Percentiles rank a stretch among this genome's conserved stretches.
Conservation (phyloP, 352 stramenopile genomes). For the Phytophthora aleatoria region DNA sequence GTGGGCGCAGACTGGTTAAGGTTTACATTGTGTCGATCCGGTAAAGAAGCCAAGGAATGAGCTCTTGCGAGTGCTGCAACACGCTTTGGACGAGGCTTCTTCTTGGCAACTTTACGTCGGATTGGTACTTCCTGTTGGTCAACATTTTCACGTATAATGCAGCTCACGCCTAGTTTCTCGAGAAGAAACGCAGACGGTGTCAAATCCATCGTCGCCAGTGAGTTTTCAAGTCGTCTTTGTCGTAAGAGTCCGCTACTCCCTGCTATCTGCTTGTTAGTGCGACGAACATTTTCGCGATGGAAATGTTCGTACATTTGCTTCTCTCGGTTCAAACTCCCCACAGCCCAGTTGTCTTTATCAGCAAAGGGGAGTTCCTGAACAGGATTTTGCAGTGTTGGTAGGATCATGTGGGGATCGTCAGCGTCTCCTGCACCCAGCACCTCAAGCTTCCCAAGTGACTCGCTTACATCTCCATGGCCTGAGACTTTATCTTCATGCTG, state of each 20-base stretch:
- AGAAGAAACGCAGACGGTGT: constrained; percentile 72
- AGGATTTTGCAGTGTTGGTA: constrained; percentile 49
- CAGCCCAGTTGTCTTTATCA: constrained; percentile 84
- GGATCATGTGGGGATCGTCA: constrained; percentile 25
- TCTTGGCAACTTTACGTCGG: constrained; percentile 33
- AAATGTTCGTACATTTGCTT: constrained; percentile 78
- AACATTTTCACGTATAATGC: constrained; percentile 53
- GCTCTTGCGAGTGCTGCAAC: constrained; percentile 19
- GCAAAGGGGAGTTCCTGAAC: constrained; percentile 58
- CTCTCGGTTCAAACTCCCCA: constrained; percentile 76
- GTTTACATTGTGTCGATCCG: neutral
- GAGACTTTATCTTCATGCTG: neutral
- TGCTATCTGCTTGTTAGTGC: constrained; percentile 50
- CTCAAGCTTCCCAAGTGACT: constrained; percentile 31
- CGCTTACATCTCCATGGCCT: constrained; percentile 23
- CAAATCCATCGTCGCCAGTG: constrained; percentile 51
- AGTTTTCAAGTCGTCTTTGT: constrained; percentile 38
- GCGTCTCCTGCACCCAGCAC: constrained; percentile 19
- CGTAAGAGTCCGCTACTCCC: constrained; percentile 40
- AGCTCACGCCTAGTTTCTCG: constrained; percentile 61
- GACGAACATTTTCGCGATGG: constrained; percentile 67
- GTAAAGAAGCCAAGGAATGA: constrained; percentile 31
- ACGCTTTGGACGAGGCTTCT: constrained; percentile 27
- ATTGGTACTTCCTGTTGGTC: constrained; percentile 4
- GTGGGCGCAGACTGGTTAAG: constrained; percentile 14